phyloP scores from a whole-genome alignment of 768 basidiomycete species.

The Lanmaoa pseudosensibilis region DNA sequence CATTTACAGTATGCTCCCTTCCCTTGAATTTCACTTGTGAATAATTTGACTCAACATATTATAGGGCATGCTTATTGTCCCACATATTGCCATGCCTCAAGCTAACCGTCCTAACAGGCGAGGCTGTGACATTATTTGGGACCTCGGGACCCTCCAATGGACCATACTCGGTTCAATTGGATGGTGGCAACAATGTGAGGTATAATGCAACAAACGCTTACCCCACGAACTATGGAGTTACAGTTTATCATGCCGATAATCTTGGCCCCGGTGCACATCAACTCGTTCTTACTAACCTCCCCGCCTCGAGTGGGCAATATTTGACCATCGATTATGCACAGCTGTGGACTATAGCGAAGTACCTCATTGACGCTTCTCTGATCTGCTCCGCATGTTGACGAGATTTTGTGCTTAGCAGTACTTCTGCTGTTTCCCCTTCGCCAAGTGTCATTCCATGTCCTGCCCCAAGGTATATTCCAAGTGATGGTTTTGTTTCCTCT shows the following conservation, averaged over 20 bases:
- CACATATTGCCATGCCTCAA: not conserved
- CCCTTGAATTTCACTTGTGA: not conserved
- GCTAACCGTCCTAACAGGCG: slow-evolving; percentile 31
- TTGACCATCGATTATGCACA: slow-evolving; percentile 37
- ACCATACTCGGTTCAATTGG: slow-evolving; percentile 37
- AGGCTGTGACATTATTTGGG: slow-evolving; percentile 47
- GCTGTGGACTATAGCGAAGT: slow-evolving; percentile 22
- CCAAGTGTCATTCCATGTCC: not conserved
- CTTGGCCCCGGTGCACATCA: slow-evolving; percentile 42
- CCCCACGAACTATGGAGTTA: slow-evolving; percentile 27
- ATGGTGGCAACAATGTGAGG: slow-evolving; percentile 22
- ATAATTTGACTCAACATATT: slow-evolving; percentile 1
- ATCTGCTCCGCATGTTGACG: not conserved
- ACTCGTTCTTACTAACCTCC: slow-evolving; percentile 33
- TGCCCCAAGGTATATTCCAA: slow-evolving; percentile 8
- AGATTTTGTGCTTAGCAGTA: not conserved
- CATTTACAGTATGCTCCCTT: slow-evolving; percentile 38
- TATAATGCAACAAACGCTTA: slow-evolving; percentile 21
- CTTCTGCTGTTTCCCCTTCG: not conserved
- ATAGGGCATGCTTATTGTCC: slow-evolving; percentile 22
- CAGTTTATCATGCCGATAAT: slow-evolving; percentile 35
- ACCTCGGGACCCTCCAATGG: slow-evolving; percentile 38
- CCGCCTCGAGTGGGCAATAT: slow-evolving; percentile 22
- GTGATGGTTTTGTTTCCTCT: not conserved
- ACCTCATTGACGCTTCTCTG: not conserved